Base-by-base conservation (phyloP, 139 green algal genomes). In the Micromonas pusilla region DNA sequence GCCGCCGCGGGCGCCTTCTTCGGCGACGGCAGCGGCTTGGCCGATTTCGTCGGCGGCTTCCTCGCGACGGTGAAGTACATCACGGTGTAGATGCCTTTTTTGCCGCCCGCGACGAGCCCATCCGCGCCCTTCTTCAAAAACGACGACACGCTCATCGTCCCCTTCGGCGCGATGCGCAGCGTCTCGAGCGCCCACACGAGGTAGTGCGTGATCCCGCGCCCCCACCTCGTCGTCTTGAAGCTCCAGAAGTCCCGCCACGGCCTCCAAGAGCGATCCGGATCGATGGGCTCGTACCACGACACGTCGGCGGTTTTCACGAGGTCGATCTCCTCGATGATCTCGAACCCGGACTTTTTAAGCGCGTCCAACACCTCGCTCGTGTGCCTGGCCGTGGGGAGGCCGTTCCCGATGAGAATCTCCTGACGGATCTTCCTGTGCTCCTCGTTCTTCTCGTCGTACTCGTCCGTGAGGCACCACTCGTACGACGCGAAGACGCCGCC, bases 41-140 rank as follows among this genome's bases (percentile, higher is more conserved):
- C 5, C 26, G 25, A 34, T 32, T 62, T 63, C 72, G 25, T 70
- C n/a, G 37, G 31, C 52, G 85, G 85, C 72, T 89, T 89, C 25
- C 79, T 75, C 1, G 70, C 86, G 9, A 87, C 37, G 70, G 87
- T 85, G 65, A 87, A 86, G 82, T 84, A 90, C 73, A 90, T 83
- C 0, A 82, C 81, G 2, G 86, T 90, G 78, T 88, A 90, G 28
- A 84, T 83, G 53, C 79, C 81, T 62, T 79, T 78, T 83, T 86
- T 89, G 20, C 88, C 88, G 33, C 87, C 88, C 20, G 76, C 83
- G 25, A 91, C 80, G 2, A 92, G 82, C 13, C 76, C 88, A 63
- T 91, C 85, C 9, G 87, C 85, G 31, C 83, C 88, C 37, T 81
- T 85, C 85, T 92, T 85, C 45, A 92, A 79, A 60, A 92, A 89